Conservation (phyloP, 306 rosid species). For the Arachis hypogaea region DNA sequence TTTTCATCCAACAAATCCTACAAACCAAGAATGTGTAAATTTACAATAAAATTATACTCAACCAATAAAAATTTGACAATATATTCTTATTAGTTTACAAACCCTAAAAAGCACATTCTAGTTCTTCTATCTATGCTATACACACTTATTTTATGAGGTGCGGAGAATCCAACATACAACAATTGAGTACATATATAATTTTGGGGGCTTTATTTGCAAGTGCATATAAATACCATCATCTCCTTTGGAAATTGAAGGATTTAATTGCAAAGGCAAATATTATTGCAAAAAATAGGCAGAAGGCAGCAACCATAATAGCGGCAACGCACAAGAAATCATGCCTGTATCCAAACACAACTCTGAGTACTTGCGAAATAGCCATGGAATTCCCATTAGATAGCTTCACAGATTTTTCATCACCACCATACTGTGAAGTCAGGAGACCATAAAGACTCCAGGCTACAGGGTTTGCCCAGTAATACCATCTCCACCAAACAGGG, state of each 20-base stretch:
- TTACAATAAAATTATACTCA: slow-evolving; percentile 36
- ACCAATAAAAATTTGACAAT: slow-evolving; percentile 26
- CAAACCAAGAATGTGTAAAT: slow-evolving; percentile 27
- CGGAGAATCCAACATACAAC: slow-evolving; percentile 30
- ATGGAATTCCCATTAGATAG: slow-evolving; percentile 63
- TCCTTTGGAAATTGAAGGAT: slow-evolving; percentile 98
- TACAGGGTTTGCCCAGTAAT: slow-evolving; percentile 97
- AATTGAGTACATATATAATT: slow-evolving; percentile 18
- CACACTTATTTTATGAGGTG: slow-evolving; percentile 43
- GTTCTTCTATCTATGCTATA: slow-evolving; percentile 43
- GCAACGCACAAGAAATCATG: slow-evolving; percentile 77
- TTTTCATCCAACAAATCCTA: slow-evolving; percentile 21
- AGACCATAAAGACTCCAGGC: slow-evolving; percentile 98
- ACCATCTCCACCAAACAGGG: slow-evolving; percentile 99
- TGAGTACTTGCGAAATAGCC: slow-evolving; percentile 57
- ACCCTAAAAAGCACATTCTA: slow-evolving; percentile 31
- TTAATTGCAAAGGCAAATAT: slow-evolving; percentile 92
- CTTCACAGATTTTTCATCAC: slow-evolving; percentile 55
- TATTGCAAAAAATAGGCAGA: slow-evolving; percentile 78
- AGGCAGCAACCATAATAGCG: slow-evolving; percentile 80
- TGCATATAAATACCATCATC: slow-evolving; percentile 48
- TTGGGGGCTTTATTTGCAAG: slow-evolving; percentile 14
- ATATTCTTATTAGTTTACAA: slow-evolving; percentile 47
- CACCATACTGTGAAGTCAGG: slow-evolving; percentile 83
- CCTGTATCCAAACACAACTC: slow-evolving; percentile 71